Conservation (phyloP, 805 yeast species). For the Lipomyces sp. region DNA sequence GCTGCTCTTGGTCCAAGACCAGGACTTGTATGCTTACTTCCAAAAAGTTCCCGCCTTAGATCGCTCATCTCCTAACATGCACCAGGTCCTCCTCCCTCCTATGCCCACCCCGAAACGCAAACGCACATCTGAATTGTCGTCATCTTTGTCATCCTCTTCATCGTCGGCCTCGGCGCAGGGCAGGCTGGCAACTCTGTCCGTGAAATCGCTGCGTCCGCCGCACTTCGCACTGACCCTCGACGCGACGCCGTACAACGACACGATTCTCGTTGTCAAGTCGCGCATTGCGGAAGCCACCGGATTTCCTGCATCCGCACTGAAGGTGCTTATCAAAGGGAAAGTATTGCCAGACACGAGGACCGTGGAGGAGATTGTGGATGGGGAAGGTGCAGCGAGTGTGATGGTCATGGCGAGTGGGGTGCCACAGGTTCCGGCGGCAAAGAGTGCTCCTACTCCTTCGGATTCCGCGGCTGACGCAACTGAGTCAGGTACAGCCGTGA, state of each 20-base stretch:
- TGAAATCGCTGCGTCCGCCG: constrained; percentile 27
- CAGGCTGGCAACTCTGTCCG: constrained; percentile 7
- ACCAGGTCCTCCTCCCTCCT: constrained; percentile 14
- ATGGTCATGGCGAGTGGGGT: constrained; percentile 16
- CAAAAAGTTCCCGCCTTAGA: background rate
- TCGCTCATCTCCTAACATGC: background rate
- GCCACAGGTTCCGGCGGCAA: constrained; percentile 12
- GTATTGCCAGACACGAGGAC: constrained; percentile 20
- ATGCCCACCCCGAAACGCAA: constrained; percentile 18
- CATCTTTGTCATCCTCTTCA: background rate
- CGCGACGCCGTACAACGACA: constrained; percentile 10
- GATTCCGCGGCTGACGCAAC: background rate
- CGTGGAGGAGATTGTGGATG: constrained; percentile 21
- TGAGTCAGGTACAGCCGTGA: background rate
- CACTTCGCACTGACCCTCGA: constrained; percentile 13
- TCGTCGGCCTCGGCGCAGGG: background rate
- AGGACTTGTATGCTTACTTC: constrained; percentile 7
- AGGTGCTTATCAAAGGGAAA: constrained; percentile 22
- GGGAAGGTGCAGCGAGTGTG: constrained; percentile 14
- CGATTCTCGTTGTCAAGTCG: constrained; percentile 15
- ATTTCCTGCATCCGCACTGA: constrained; percentile 5
- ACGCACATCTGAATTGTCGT: background rate
- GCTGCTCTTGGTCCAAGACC: constrained; percentile 5
- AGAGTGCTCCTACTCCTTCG: background rate
- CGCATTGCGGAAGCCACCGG: constrained; percentile 5